A percentile compares a stretch with the other conserved stretches of the same genome.
Evolutionary conservation across 805 yeast species (phyloP).

Genomic region (Candida broadrunensis): DNA sequence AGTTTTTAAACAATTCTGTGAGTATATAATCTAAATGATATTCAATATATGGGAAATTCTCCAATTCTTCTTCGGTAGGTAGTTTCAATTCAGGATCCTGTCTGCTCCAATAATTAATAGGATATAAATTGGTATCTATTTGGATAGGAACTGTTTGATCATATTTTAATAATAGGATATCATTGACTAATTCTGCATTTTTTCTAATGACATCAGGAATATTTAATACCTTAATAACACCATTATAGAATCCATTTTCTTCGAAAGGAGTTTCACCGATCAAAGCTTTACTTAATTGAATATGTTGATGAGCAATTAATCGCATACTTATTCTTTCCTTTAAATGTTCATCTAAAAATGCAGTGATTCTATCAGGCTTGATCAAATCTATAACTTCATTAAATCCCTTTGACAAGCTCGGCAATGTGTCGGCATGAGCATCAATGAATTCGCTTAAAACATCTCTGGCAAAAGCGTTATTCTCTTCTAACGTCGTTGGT

Average conservation of each 20-base stretch:
- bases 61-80: constrained; percentile 48
- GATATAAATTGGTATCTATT: constrained; percentile 44
- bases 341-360: constrained; percentile 72
- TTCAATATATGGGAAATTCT: constrained; percentile 73
- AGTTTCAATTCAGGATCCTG: constrained; percentile 17
- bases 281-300: constrained; percentile 51
- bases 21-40: constrained; percentile 85
- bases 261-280: constrained; percentile 33
- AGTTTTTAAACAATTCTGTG: constrained; percentile 83
- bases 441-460: constrained; percentile 61
- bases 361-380: constrained; percentile 48
- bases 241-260: constrained; percentile 54
- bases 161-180: constrained; percentile 77
- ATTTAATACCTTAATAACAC: constrained; percentile 61
- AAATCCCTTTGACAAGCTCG: constrained; percentile 79
- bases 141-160: constrained; percentile 65
- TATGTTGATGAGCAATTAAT: constrained; percentile 80
- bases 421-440: constrained; percentile 80
- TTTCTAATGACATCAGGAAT: constrained; percentile 62
- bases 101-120: constrained; percentile 26
- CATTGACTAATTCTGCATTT: constrained; percentile 75
- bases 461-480: constrained; percentile 44
- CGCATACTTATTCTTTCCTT: constrained; percentile 85
- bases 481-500: constrained; percentile 51
- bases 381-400: constrained; percentile 54